These are phyloP conservation scores for Solanum clarkiae DNA, from an alignment of 257 asterid genomes.

Conservation along the genomic window DNA sequence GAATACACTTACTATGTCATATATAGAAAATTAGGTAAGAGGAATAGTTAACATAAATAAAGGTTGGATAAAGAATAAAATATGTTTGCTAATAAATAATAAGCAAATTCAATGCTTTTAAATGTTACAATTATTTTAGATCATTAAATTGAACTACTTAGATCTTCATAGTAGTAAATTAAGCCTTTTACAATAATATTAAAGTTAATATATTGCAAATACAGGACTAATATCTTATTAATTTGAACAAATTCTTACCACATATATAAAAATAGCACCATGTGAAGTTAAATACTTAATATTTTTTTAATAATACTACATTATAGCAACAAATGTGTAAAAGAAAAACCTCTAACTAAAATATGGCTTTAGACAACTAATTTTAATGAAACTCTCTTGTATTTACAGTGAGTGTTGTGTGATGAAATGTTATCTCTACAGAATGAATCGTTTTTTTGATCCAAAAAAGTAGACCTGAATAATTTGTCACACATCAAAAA, in stretches of 20 bases:
- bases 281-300: background rate
- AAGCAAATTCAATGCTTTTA: background rate
- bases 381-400: background rate
- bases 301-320: background rate
- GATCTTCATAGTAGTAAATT: background rate
- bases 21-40: background rate
- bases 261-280: background rate
- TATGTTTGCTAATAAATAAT: background rate
- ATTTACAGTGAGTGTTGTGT: background rate
- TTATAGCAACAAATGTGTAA: background rate
- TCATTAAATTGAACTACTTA: background rate
- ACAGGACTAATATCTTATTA: background rate
- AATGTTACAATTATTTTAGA: background rate
- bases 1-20: background rate
- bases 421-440: background rate
- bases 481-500: background rate
- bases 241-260: background rate
- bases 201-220: background rate
- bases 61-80: background rate
- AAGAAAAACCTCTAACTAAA: background rate
- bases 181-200: background rate
- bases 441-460: background rate
- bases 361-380: background rate
- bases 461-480: background rate
- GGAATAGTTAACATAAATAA: background rate